Percentiles rank a stretch among this genome's conserved stretches.
phyloP scores from a whole-genome alignment of 108 stramenopile species.

The Pseudonitzschia pungens region DNA sequence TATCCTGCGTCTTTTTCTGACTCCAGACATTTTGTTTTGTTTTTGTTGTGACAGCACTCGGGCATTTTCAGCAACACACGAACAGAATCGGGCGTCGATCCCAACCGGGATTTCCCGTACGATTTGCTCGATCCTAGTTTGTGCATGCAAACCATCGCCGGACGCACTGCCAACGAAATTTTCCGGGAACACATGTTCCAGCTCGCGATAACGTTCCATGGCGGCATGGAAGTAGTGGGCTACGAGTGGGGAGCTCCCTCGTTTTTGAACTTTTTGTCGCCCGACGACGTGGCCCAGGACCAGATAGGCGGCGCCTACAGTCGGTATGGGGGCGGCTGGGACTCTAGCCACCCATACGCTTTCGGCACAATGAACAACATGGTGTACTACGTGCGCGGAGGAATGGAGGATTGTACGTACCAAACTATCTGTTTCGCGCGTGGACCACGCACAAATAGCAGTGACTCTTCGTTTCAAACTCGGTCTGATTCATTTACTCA shows the following conservation, averaged over 20 bases:
- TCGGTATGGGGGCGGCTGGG: conserved; percentile 49
- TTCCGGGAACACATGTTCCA: conserved; percentile 92
- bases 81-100: conserved; percentile 44
- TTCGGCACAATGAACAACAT: conserved; percentile 77
- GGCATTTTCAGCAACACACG: conserved; percentile 57
- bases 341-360: conserved; percentile 44
- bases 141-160: conserved; percentile 93
- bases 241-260: conserved; percentile 92
- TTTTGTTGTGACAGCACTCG: conserved; percentile 34
- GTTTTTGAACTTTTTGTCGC: conserved; percentile 36
- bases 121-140: conserved; percentile 35
- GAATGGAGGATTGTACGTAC: conserved; percentile 89
- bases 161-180: conserved; percentile 88
- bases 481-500: neutral
- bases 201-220: conserved; percentile 94
- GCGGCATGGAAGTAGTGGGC: conserved; percentile 88
- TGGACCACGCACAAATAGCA: too few relatives aligned
- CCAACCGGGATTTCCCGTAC: conserved; percentile 66
- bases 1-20: too few relatives aligned
- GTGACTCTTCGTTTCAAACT: neutral
- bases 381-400: conserved; percentile 95
- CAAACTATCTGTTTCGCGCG: neutral
- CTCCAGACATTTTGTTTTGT: neutral
- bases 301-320: conserved; percentile 43
- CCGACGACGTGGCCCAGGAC: conserved; percentile 65